These are phyloP conservation scores for Arbutus unedo DNA, from an alignment of 148 eudicot species.

Conservation along the genomic window DNA sequence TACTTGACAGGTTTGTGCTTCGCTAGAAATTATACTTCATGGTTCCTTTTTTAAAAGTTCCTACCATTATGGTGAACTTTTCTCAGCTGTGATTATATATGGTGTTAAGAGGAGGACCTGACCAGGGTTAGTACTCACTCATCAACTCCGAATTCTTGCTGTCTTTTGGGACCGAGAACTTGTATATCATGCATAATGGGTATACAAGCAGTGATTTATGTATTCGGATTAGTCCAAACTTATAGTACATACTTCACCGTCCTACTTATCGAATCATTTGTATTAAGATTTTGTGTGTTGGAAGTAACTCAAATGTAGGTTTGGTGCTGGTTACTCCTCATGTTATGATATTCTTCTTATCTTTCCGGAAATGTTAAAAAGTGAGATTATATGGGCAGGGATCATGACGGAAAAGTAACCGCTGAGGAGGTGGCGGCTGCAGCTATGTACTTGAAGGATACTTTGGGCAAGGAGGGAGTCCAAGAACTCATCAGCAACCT, in stretches of 20 bases:
- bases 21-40: no score
- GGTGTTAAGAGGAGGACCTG: no score
- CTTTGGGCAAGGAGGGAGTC: slow-evolving; percentile 73
- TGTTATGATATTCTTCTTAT: slow-evolving; percentile 3
- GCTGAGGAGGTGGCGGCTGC: slow-evolving; percentile 85
- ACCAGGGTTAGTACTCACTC: neutral
- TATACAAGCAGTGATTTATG: neutral
- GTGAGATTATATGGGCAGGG: slow-evolving; percentile 35
- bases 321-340: neutral
- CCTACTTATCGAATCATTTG: neutral
- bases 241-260: neutral
- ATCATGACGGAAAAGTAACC: slow-evolving; percentile 84
- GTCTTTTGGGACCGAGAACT: neutral
- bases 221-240: neutral
- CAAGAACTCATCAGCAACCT: slow-evolving; percentile 75
- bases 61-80: neutral
- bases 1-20: slow-evolving; percentile 64
- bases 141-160: neutral
- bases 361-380: neutral
- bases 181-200: neutral
- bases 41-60: no score
- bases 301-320: neutral
- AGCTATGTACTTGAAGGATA: slow-evolving; percentile 70
- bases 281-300: neutral
- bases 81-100: neutral